Evolutionary conservation across 768 basidiomycete species (phyloP).

Genomic region (Gloeopeniophorella convolvens): DNA sequence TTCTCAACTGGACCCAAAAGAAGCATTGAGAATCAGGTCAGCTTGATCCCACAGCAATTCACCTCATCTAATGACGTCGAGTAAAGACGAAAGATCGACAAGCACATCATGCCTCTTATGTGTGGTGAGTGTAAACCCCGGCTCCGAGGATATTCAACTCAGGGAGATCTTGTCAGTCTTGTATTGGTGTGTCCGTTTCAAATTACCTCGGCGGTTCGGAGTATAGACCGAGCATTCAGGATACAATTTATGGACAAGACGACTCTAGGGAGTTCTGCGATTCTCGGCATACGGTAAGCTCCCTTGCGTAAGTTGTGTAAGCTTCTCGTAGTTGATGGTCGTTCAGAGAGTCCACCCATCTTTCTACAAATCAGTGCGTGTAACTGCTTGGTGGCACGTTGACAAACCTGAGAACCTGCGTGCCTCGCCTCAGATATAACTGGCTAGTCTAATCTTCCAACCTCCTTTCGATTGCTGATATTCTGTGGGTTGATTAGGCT

Average conservation of each 20-base stretch:
- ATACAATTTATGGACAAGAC: conserved; percentile 80
- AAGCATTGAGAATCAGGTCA: conserved; percentile 47
- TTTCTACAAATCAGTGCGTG: conserved; percentile 58
- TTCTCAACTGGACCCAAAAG: conserved; percentile 42
- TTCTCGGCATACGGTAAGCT: conserved; percentile 60
- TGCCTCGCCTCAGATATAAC: conserved; percentile 44
- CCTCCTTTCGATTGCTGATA: not conserved
- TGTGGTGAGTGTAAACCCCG: conserved; percentile 42
- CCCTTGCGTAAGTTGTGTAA: not conserved
- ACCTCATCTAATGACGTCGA: too few species aligned
- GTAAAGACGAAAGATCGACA: conserved; percentile 51
- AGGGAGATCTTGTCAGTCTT: conserved; percentile 34
- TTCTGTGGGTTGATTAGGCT: conserved; percentile 44
- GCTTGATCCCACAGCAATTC: too few species aligned
- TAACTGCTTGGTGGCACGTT: not conserved
- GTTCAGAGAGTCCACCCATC: conserved; percentile 48
- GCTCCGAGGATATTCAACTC: not conserved
- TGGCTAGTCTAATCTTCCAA: conserved; percentile 35
- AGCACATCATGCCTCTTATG: conserved; percentile 64
- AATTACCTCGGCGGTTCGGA: not conserved
- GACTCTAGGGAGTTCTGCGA: conserved; percentile 59
- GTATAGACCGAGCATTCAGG: conserved; percentile 32
- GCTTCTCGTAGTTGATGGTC: not conserved
- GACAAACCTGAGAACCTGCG: not conserved
- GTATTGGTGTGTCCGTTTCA: conserved; percentile 39